Percentiles rank a stretch among this genome's conserved stretches.
Conservation (phyloP, 306 rosid genomes). For the Cucurbita argyrosperma region DNA sequence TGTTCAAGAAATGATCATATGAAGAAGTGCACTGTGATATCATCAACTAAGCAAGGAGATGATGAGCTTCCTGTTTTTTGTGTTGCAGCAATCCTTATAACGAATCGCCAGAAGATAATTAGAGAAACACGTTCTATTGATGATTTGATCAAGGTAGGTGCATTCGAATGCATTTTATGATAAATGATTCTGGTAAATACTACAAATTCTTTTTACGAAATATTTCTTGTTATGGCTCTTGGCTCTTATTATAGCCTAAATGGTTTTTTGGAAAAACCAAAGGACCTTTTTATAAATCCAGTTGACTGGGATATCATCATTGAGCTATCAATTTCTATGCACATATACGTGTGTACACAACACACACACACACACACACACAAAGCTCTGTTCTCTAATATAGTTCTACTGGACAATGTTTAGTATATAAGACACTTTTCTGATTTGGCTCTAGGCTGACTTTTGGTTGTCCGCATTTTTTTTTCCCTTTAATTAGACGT, state of each 20-base stretch:
- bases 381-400: background rate
- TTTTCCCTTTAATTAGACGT: background rate
- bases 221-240: background rate
- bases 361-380: too few species aligned
- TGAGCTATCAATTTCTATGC: background rate
- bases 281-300: background rate
- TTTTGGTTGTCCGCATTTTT: background rate
- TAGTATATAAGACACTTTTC: background rate
- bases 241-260: background rate
- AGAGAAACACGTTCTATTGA: conserved; percentile 71
- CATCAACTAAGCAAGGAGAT: conserved; percentile 45
- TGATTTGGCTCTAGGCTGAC: background rate
- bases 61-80: conserved; percentile 69
- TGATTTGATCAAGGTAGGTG: conserved; percentile 81
- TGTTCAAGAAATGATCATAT: conserved; percentile 43
- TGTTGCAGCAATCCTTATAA: conserved; percentile 73
- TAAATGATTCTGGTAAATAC: background rate
- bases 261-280: background rate
- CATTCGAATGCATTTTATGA: conserved; percentile 1
- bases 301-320: background rate
- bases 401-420: background rate
- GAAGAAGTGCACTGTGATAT: conserved; percentile 30
- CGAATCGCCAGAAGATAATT: conserved; percentile 70
- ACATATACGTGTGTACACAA: too few species aligned
- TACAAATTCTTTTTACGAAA: background rate